phyloP scores from a whole-genome alignment of 345 rosid genomes.

The Aethionema arabicum region DNA sequence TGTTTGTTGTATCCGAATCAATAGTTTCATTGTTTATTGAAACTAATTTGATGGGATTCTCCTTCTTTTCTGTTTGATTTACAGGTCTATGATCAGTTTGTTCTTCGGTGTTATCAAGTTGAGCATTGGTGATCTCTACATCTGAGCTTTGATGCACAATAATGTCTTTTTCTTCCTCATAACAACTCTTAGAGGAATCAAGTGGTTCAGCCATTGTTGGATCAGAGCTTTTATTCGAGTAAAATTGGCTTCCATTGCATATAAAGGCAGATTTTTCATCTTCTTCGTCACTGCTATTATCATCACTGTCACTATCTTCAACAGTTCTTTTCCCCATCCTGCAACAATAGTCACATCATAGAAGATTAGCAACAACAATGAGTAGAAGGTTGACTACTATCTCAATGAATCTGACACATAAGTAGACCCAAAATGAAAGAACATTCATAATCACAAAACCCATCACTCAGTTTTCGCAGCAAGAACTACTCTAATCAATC shows the following conservation, averaged over 20 bases:
- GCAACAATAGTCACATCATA: constrained; percentile 3
- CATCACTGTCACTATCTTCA: constrained; percentile 68
- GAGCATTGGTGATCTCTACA: constrained; percentile 33
- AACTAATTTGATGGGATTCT: constrained; percentile 22
- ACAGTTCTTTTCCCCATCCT: constrained; percentile 86
- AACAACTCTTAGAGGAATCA: constrained; percentile 47
- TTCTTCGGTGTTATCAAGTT: constrained; percentile 31
- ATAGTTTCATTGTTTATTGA: no score
- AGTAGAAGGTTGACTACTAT: no score
- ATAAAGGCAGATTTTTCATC: constrained; percentile 60
- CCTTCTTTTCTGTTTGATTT: constrained; percentile 31
- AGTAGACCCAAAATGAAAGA: no score
- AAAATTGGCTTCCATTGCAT: constrained; percentile 42
- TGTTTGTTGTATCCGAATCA: no score
- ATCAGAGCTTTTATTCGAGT: constrained; percentile 53
- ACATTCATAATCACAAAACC: no score
- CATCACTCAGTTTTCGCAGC: no score
- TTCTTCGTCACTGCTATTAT: constrained; percentile 57
- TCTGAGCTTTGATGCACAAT: constrained; percentile 29
- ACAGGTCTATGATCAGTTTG: constrained; percentile 25
- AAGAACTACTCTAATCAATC: no score
- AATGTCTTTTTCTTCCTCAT: constrained; percentile 61
- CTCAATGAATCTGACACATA: no score
- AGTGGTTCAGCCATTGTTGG: constrained; percentile 42
- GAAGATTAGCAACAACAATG: background rate